Base-by-base conservation (phyloP, 2,329 filamentous ascomycete genomes). In the Microcera coccophila region DNA sequence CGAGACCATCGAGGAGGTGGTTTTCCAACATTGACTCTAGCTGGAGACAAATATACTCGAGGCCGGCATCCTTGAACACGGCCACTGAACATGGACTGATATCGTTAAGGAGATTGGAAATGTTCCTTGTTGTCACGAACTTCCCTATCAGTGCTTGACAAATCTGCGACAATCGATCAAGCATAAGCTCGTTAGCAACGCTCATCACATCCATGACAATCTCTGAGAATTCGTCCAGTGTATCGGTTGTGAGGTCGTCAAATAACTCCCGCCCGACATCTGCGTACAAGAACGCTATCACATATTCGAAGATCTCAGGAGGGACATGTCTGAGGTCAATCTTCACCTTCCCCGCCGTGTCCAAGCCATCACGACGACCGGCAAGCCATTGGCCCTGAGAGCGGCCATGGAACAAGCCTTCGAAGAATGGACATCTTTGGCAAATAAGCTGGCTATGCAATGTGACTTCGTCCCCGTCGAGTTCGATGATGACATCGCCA, bases 21-120 rank as follows among this genome's bases (percentile, higher is more conserved):
- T 95, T 95, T 59, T 96, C 90, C 38, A 98, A 80, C 76, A 97
- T 88, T 5, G 83, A 81, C 64, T 98, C 93, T 44, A 97, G 74
- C 58, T 95, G 94, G 34, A 95, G 71, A 57, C 90, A 95, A 17
- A 96, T 81, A 60, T 96, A 98, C 62, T 95, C 88, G 21, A 97
- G 71, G 1, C 86, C 87, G 9, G 86, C 85, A 53, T 93, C 80
- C 64, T 95, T 95, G 69, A 98, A 96, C 43, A 86, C 81, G 1
- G 80, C 81, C 5, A 95, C 82, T 1, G 85, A 85, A 60, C 86
- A 95, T 3, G 87, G 86, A 34, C 88, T 86, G 47, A 96, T 85
- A 2, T 85, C 85, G 59, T 95, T 95, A 10, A 98, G 74, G 14
- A 97, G 73, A 39, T 84, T 82, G 45, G 87, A 87, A 19, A 95